Percentiles rank a stretch among this genome's conserved stretches.
phyloP scores from a whole-genome alignment of 805 yeast genomes.

The Candida incommunis region DNA sequence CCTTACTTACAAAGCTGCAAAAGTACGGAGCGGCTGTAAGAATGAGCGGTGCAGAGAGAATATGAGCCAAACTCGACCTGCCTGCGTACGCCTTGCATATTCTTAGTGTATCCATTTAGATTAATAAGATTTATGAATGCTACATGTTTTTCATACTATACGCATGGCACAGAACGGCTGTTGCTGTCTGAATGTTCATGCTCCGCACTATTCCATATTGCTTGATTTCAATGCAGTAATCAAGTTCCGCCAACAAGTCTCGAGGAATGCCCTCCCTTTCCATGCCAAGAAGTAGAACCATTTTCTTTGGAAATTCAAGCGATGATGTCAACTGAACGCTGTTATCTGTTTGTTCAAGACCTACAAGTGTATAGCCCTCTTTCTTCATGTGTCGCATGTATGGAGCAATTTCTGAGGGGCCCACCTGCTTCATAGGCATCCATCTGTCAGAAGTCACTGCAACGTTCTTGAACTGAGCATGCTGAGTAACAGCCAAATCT shows the following conservation, averaged over 20 bases:
- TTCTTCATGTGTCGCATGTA: slow-evolving; percentile 46
- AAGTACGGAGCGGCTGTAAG: slow-evolving; percentile 96
- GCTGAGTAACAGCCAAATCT: slow-evolving; percentile 46
- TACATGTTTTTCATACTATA: slow-evolving; percentile 28
- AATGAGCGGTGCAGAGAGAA: slow-evolving; percentile 70
- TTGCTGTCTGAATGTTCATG: slow-evolving; percentile 94
- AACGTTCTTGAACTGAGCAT: slow-evolving; percentile 66
- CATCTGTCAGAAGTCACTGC: slow-evolving; percentile 91
- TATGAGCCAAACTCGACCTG: too few relatives aligned
- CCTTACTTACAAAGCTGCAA: slow-evolving; percentile 81
- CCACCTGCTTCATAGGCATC: slow-evolving; percentile 87
- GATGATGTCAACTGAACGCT: slow-evolving; percentile 55
- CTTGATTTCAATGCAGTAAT: slow-evolving; percentile 78
- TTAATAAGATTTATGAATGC: not conserved
- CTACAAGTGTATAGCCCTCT: slow-evolving; percentile 78
- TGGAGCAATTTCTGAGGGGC: slow-evolving; percentile 34
- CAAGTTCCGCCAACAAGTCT: slow-evolving; percentile 63
- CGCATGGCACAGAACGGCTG: slow-evolving; percentile 88
- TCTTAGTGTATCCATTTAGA: not conserved
- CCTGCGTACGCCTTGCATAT: too few relatives aligned
- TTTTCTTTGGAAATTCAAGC: slow-evolving; percentile 63
- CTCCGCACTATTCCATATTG: slow-evolving; percentile 88
- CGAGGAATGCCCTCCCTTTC: slow-evolving; percentile 92
- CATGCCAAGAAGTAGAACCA: slow-evolving; percentile 66
- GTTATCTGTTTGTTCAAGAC: slow-evolving; percentile 85